phyloP scores from a whole-genome alignment of 768 basidiomycete species.

The Hericium erinaceus region DNA sequence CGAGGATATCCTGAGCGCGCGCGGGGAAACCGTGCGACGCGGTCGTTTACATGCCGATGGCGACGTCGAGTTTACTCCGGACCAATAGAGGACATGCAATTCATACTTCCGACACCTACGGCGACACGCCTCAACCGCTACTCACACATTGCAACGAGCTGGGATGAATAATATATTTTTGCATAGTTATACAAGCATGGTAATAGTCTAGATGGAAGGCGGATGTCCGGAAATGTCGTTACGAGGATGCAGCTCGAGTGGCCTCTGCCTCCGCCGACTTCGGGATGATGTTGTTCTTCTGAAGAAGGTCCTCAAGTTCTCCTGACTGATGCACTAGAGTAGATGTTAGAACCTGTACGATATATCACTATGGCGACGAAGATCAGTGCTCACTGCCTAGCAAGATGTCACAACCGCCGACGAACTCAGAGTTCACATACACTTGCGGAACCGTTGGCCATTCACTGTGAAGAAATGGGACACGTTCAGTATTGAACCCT shows the following conservation, averaged over 20 bases:
- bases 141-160: background rate
- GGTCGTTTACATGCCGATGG: slow-evolving; percentile 36
- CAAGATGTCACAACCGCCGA: slow-evolving; percentile 95
- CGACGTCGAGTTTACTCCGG: slow-evolving; percentile 40
- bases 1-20: slow-evolving; percentile 70
- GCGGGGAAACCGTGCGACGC: slow-evolving; percentile 63
- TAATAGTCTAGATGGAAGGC: background rate
- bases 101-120: too few relatives aligned
- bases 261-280: slow-evolving; percentile 24
- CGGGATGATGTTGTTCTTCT: slow-evolving; percentile 61
- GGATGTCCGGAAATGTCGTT: background rate
- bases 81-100: background rate
- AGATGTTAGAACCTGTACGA: background rate
- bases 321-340: slow-evolving; percentile 89
- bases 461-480: slow-evolving; percentile 42
- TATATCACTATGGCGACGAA: background rate
- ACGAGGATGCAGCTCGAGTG: slow-evolving; percentile 10
- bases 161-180: background rate
- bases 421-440: slow-evolving; percentile 90
- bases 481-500: background rate
- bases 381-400: slow-evolving; percentile 57
- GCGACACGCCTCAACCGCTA: too few relatives aligned
- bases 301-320: slow-evolving; percentile 77
- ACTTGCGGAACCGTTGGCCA: slow-evolving; percentile 98
- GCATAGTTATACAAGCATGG: background rate